Evolutionary conservation across 1,139 yeast species (phyloP).

Genomic region (Diutina neorugosa): DNA sequence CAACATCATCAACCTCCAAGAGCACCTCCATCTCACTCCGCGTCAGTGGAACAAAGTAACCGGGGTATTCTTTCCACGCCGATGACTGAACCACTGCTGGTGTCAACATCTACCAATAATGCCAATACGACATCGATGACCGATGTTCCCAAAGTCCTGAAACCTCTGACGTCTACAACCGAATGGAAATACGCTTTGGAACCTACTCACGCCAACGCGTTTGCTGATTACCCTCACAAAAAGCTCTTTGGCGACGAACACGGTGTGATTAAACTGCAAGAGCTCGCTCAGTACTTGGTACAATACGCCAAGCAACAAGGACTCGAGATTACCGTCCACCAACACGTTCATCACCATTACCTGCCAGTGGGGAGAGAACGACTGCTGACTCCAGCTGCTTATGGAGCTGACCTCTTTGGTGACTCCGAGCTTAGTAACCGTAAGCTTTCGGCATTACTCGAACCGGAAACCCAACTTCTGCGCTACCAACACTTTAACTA

Average conservation of each 20-base stretch:
- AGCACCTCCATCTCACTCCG: neutral
- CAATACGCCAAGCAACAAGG: conserved; percentile 50
- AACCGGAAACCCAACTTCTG: conserved; percentile 45
- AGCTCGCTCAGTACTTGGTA: conserved; percentile 42
- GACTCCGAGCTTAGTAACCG: neutral
- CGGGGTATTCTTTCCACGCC: neutral
- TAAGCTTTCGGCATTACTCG: conserved; percentile 14
- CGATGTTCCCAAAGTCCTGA: neutral
- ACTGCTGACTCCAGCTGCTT: conserved; percentile 6
- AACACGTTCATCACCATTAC: conserved; percentile 70
- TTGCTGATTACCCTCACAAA: conserved; percentile 11
- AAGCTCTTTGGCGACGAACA: conserved; percentile 20
- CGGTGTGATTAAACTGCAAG: conserved; percentile 41
- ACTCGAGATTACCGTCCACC: conserved; percentile 64
- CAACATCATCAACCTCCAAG: no score
- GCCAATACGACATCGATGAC: neutral
- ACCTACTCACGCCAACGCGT: conserved; percentile 8
- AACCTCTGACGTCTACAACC: conserved; percentile 5
- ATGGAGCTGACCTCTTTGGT: conserved; percentile 1
- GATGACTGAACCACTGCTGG: neutral
- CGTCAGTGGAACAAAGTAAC: neutral
- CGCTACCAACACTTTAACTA: conserved; percentile 64
- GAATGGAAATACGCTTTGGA: conserved; percentile 25
- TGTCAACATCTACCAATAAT: no score
- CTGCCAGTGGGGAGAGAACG: conserved; percentile 16